These are phyloP conservation scores for Stygiomarasmius scandens DNA, from an alignment of 1,284 basidiomycete species.

Conservation along the genomic window DNA sequence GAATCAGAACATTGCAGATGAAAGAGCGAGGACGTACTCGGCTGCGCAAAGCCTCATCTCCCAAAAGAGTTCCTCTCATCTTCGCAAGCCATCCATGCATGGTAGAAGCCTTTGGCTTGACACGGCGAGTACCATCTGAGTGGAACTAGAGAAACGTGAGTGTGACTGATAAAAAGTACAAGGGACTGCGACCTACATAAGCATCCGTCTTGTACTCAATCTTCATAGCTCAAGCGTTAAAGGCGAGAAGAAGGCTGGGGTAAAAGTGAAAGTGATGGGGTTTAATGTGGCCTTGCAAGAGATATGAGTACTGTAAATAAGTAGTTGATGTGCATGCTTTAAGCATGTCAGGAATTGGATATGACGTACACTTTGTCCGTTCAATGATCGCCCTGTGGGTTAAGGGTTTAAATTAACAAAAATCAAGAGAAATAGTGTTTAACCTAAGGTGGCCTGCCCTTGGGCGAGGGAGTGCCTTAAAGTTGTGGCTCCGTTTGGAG, in stretches of 20 bases:
- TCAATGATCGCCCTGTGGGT: too few species aligned
- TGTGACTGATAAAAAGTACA: background rate
- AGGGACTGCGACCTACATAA: constrained; percentile 13
- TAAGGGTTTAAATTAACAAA: too few species aligned
- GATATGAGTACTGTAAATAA: too few species aligned
- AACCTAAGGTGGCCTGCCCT: too few species aligned
- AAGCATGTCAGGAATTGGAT: too few species aligned
- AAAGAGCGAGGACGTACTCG: constrained; percentile 33
- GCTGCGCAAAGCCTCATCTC: constrained; percentile 62
- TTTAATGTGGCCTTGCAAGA: background rate
- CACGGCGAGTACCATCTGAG: constrained; percentile 49
- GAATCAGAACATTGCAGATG: background rate
- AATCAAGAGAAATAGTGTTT: too few species aligned
- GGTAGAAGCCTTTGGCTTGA: constrained; percentile 58
- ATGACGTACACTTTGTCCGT: too few species aligned
- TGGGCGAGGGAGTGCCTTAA: too few species aligned
- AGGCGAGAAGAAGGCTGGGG: background rate
- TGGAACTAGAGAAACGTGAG: constrained; percentile 36
- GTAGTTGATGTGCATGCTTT: too few species aligned
- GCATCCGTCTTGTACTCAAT: constrained; percentile 52
- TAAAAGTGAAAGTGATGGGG: background rate
- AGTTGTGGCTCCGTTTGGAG: too few species aligned
- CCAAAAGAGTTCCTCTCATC: constrained; percentile 70
- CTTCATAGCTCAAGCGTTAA: constrained; percentile 38
- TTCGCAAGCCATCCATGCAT: constrained; percentile 81